Evolutionary conservation across 495 filamentous ascomycete genomes (phyloP), one percentile per base, ranked within the genome.

Genomic region (Apiosordaria backusii): DNA sequence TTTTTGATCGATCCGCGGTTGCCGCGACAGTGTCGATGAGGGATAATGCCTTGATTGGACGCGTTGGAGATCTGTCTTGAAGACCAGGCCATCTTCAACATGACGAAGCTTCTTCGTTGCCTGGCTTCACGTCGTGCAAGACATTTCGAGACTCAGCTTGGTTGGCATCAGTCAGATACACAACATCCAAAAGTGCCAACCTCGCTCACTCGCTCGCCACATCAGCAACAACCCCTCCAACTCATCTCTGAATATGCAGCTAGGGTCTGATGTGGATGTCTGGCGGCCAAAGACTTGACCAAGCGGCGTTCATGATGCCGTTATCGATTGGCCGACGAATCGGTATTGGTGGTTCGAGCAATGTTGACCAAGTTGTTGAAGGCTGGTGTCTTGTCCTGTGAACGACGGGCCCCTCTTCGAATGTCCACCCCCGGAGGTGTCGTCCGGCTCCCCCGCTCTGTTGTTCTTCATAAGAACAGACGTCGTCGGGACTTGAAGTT

Each of bases 1-100:
- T 25, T 27, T 35, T 45, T 27, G 16, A 61, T 45, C 23, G 24
- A 61, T 40, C 59, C 59, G 59, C 59, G 24, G 21, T 61, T 35
- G 59, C 59, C 59, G 59, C 59, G 16, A 27, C n/a, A 19, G 16
- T 25, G 26, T 40, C 59, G n/a, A 61, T 45, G 35, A 29, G 27
- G 10, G 9, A 25, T 29, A 7, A 29, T 23, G n/a, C 24, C 3
- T 15, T 15, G 26, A 45, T 61, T 19, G 16, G 10, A 19, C 45
- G 27, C 9, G 9, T 18, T 19, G 27, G 21, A 7, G 18, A 35
- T 19, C 4, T 61, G 27, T 27, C 59, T 7, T n/a, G 24, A 19
- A 25, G 26, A 61, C n/a, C 52, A 21, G 52, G 7, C 22, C 52
- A 21, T 22, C 52, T 7, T 50, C 7, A 50, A 50, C 7, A 50